Conservation (phyloP, 495 filamentous ascomycete genomes). For the Terfezia claveryi region DNA sequence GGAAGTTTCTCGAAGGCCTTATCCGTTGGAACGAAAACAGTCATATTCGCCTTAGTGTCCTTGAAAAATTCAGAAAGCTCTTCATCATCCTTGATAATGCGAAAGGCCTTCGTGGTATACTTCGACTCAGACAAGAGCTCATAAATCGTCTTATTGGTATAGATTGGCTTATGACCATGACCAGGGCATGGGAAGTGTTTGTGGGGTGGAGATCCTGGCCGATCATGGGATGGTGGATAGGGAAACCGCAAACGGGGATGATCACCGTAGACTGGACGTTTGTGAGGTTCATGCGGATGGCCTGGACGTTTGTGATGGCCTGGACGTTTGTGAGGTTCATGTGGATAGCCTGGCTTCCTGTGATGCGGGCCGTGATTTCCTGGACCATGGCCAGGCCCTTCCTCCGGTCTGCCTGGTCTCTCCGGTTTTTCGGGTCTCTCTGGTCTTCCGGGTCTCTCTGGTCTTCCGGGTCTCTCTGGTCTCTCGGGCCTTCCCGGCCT, state of each 20-base stretch:
- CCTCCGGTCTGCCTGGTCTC: background rate
- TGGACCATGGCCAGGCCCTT: background rate
- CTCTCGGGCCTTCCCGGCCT: background rate
- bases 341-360: too few relatives aligned
- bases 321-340: too few relatives aligned
- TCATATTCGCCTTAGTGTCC: constrained; percentile 44
- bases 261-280: too few relatives aligned
- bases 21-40: constrained; percentile 61
- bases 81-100: constrained; percentile 45
- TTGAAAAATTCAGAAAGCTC: constrained; percentile 54
- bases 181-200: background rate
- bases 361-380: too few relatives aligned
- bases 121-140: constrained; percentile 50
- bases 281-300: too few relatives aligned
- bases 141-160: constrained; percentile 50
- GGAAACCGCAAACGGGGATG: background rate
- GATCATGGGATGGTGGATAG: background rate
- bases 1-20: constrained; percentile 39
- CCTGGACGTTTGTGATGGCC: too few relatives aligned
- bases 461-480: background rate
- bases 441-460: background rate
- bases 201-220: background rate
- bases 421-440: background rate
- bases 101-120: constrained; percentile 52
- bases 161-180: constrained; percentile 9